Percentiles rank a stretch among this genome's conserved stretches.
Conservation (phyloP, 1,139 yeast species). For the Blastobotrys buckinghamii region DNA sequence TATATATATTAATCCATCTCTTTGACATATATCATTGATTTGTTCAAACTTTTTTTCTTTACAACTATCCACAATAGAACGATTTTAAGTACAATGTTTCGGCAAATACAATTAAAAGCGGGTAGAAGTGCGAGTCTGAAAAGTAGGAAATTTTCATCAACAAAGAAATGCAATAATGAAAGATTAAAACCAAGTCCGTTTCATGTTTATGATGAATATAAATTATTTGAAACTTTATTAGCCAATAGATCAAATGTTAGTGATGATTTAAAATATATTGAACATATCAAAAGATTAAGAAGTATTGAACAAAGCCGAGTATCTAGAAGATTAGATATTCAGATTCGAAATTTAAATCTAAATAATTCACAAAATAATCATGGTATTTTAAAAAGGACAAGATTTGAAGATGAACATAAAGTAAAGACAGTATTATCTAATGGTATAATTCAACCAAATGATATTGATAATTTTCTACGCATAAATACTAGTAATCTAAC, state of each 20-base stretch:
- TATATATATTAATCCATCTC: neutral
- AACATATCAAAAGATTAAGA: conserved; percentile 20
- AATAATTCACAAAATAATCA: no score
- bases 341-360: neutral
- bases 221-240: conserved; percentile 15
- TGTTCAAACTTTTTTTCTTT: neutral
- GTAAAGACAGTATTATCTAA: conserved; percentile 1
- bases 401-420: conserved; percentile 1
- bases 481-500: conserved; percentile 3
- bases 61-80: neutral
- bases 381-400: neutral
- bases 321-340: neutral
- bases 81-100: neutral
- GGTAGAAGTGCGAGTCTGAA: neutral
- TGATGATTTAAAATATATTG: conserved; percentile 16
- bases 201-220: conserved; percentile 15
- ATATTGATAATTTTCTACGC: conserved; percentile 11
- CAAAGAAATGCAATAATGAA: neutral
- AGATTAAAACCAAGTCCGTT: conserved; percentile 9
- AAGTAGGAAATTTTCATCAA: neutral
- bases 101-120: neutral
- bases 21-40: neutral
- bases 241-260: conserved; percentile 12
- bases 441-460: conserved; percentile 3
- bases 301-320: conserved; percentile 8